Conservation (phyloP, 768 basidiomycete species). For the Naganishia onofrii region DNA sequence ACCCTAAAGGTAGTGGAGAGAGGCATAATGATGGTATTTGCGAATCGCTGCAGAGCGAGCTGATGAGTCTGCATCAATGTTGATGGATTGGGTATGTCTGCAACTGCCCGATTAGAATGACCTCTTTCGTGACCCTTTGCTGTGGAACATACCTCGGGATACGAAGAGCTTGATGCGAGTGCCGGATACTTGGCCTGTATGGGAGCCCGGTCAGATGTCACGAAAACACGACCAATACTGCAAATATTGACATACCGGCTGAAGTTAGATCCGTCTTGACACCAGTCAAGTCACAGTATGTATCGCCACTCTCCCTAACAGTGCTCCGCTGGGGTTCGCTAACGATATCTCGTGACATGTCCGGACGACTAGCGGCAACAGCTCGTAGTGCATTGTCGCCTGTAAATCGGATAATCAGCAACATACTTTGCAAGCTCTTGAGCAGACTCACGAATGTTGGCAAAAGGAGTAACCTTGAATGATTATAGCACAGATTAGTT, state of each 20-base stretch:
- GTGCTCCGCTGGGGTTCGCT: constrained; percentile 47
- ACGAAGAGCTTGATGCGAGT: constrained; percentile 38
- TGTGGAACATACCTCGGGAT: constrained; percentile 34
- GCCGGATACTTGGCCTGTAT: constrained; percentile 22
- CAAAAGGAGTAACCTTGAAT: constrained; percentile 27
- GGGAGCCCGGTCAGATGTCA: no score
- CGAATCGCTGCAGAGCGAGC: constrained; percentile 64
- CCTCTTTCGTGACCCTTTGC: not conserved
- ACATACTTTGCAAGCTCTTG: not conserved
- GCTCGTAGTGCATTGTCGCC: constrained; percentile 45
- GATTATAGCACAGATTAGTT: not conserved
- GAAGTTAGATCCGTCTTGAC: constrained; percentile 42
- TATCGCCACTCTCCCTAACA: constrained; percentile 52
- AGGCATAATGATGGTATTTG: constrained; percentile 62
- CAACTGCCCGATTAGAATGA: constrained; percentile 8
- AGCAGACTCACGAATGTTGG: constrained; percentile 39
- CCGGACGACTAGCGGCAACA: constrained; percentile 51
- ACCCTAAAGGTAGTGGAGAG: constrained; percentile 67
- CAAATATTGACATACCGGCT: constrained; percentile 14
- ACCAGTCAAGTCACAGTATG: constrained; percentile 48
- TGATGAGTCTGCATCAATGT: constrained; percentile 6
- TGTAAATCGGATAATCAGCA: constrained; percentile 1
- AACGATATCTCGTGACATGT: constrained; percentile 47
- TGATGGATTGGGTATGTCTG: constrained; percentile 61
- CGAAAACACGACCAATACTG: no score